Conservation (phyloP, 1,139 yeast genomes). For the Taphrina betulina region DNA sequence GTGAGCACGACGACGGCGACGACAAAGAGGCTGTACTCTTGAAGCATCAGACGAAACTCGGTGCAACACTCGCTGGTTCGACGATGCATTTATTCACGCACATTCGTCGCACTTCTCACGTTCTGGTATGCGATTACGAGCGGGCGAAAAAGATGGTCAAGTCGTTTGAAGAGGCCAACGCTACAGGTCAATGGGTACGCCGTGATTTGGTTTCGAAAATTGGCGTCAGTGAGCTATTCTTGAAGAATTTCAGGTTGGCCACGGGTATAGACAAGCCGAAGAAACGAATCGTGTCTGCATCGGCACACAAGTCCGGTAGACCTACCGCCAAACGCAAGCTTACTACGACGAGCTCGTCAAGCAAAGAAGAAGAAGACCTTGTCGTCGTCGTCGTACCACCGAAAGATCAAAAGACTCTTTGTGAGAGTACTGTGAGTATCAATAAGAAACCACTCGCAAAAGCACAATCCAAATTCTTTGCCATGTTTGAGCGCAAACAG, state of each 20-base stretch:
- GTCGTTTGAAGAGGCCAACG: constrained; percentile 6
- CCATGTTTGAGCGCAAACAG: neutral
- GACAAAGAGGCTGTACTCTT: neutral
- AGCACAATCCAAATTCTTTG: neutral
- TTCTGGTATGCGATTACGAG: neutral
- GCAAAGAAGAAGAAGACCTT: too few species aligned
- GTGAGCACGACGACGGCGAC: neutral
- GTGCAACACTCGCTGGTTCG: constrained; percentile 1
- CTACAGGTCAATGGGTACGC: constrained; percentile 16
- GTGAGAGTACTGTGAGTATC: too few species aligned
- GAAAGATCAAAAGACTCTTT: too few species aligned
- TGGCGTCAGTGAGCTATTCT: constrained; percentile 25
- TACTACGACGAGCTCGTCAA: too few species aligned
- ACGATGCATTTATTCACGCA: constrained; percentile 33
- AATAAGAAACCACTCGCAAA: too few species aligned
- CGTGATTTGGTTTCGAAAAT: neutral
- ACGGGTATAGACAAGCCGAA: constrained; percentile 8
- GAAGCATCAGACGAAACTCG: constrained; percentile 6
- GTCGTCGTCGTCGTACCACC: too few species aligned
- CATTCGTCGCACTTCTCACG: constrained; percentile 28
- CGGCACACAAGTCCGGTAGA: neutral
- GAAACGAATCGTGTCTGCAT: neutral
- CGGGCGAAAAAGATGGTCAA: neutral
- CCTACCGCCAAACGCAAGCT: too few species aligned
- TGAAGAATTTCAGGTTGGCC: constrained; percentile 19